Base-by-base conservation (phyloP, 2,329 filamentous ascomycete genomes). In the Septoria petroselini region DNA sequence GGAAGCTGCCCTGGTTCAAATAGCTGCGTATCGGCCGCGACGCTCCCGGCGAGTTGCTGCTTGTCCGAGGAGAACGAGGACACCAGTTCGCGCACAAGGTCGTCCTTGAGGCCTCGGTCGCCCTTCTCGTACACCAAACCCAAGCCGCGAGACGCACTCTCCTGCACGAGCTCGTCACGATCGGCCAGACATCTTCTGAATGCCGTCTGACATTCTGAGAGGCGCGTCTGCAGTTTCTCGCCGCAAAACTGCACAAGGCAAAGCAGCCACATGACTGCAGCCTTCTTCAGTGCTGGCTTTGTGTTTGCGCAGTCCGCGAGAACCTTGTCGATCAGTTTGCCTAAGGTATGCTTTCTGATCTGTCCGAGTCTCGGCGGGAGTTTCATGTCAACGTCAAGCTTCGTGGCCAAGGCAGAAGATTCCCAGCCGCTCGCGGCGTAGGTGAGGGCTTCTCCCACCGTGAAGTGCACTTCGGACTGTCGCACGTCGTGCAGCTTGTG, bases 101-200 rank as follows among this genome's bases (percentile, higher is more conserved):
- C 84, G 50, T 88, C 84, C 66, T 88, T 91, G 15, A 96, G 76
- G 1, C 79, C 79, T 21, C 84, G 79, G 61, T 95, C 88, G 1
- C 93, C 93, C 66, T 89, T 89, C 63, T 96, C 91, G 66, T 97
- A 98, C 1, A 97, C 90, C 40, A 97, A 71, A n/a, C 88, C 84
- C 23, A 98, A 76, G 0, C 93, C 93, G 50, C 91, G 79, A 0
- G 91, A 95, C 3, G 93, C 91, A 3, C 90, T 94, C 70, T 98
- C 93, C 68, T 98, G 93, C 0, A 97, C 90, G 7, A 97, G 80
- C 65, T 97, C 91, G 62, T 98, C 93, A 15, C 91, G 81, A 50
- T 94, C 90, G 12, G 85, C 85, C 9, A 98, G 77, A 23, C 96
- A 84, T 19, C 85, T 78, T 76, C 94, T 91, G 68, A 98, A 98